phyloP scores from a whole-genome alignment of 140 eudicot genomes.

The Cichorium intybus region DNA sequence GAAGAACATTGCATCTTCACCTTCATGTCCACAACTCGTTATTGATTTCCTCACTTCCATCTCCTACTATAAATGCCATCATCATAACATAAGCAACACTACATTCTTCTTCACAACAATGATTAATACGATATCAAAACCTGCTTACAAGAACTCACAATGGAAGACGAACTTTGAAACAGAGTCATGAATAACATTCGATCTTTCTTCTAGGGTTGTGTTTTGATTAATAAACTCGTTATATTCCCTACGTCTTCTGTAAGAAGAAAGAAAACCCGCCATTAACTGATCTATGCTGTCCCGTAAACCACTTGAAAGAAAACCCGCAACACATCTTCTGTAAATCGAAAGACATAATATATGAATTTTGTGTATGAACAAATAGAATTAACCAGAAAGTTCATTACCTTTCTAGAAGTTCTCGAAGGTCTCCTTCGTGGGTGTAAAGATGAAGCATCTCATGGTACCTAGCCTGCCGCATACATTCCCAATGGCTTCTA shows the following conservation, averaged over 20 bases:
- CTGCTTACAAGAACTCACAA: constrained; percentile 39
- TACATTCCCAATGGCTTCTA: constrained; percentile 72
- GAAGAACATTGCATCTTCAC: background rate
- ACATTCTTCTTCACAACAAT: background rate
- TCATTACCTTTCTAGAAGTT: constrained; percentile 61
- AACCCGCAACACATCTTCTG: constrained; percentile 68
- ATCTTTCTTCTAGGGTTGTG: constrained; percentile 3
- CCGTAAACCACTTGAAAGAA: constrained; percentile 57
- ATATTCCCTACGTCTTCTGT: constrained; percentile 16
- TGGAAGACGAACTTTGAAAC: constrained; percentile 33
- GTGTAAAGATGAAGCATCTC: constrained; percentile 66
- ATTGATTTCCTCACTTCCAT: constrained; percentile 59
- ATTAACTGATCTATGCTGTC: constrained; percentile 51
- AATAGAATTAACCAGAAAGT: background rate
- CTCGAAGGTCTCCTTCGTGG: constrained; percentile 51
- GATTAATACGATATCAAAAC: background rate
- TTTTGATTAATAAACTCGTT: constrained; percentile 36
- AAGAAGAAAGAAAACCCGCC: no score
- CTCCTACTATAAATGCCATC: constrained; percentile 44
- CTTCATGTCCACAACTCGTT: constrained; percentile 57
- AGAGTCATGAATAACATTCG: constrained; percentile 34
- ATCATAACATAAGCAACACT: background rate
- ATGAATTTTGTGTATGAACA: background rate
- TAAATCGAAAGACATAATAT: background rate
- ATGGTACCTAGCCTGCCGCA: constrained; percentile 65